Evolutionary conservation across 2,329 filamentous ascomycete species (phyloP), one percentile per base, ranked within the genome.

Genomic region (Eurotiales sp.): DNA sequence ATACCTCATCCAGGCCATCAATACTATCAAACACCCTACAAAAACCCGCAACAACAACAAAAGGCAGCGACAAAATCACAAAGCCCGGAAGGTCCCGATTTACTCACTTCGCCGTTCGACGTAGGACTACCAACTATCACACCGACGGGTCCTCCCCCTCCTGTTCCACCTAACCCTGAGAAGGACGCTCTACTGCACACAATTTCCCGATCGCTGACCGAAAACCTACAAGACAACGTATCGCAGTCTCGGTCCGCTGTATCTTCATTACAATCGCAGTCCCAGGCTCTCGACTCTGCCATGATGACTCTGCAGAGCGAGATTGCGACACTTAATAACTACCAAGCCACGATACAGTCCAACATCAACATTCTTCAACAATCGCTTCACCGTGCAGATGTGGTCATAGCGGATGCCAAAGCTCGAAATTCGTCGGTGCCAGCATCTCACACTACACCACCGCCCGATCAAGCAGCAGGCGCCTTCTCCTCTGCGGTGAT

Each of bases 101-200:
- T 87, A 42, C 75, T 87, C 48, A 81, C 82, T 29, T 83, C 82
- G 17, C 80, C 81, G 1, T 81, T 85, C 50, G 79, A 84, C 54
- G 72, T 83, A 5, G 75, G 80, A 19, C 68, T 84, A 4, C 79
- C 80, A 10, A 74, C 74, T 6, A 72, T 69, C 46, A 42, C 62
- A 14, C 61, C 64, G 44, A 59, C 66, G 4, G 64, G 65, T 7
- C 78, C 86, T 5, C 83, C 90, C 1, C 92, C 93, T 0, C 91
- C 92, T 0, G 90, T 96, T 27, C 92, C 93, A 0, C 91, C 90
- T 0, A 99, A 99, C 62, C 93, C 93, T 0, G 90, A 97, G 70
- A 96, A 96, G 66, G 90, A 97, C 68, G 86, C 87, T 17, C 81
- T 97, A 14, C 78, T 96, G 3, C 80, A 81, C 48, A 87, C 90